Base-by-base conservation (phyloP, 2,329 filamentous ascomycete species). In the Leptographium flavum region DNA sequence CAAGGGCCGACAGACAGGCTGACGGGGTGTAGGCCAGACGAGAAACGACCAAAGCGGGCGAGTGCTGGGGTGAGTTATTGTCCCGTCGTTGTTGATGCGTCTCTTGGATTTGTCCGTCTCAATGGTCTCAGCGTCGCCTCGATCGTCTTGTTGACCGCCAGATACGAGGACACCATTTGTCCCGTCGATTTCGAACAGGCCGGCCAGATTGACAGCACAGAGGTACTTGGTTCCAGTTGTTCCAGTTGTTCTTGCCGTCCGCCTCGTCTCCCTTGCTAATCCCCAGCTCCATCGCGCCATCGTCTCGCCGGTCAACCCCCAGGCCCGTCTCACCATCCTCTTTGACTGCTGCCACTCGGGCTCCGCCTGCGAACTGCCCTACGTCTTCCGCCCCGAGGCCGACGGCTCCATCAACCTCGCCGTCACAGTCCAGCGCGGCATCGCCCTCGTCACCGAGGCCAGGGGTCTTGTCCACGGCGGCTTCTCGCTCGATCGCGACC, bases 271-370 rank as follows among this genome's bases (percentile, higher is more conserved):
- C 8, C 5, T 28, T 28, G 37, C 17, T 14, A 22, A 5, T 4
- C 30, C 22, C 17, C 42, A 61, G 47, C 58, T 76, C 15, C 73
- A 78, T 53, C 60, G 66, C 39, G 63, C 65, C 41, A 65, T 76
- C 10, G 69, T 77, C 17, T 68, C 68, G 1, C 58, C 60, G 1
- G 61, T 78, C 57, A 65, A 70, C 21, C 64, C 69, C 0, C 63
- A 59, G 13, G 69, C 67, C 50, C 68, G 68, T 1, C 61, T 76
- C 14, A 74, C 73, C 54, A 66, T 75, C 50, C 58, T 79, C 25
- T 70, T 79, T 52, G 75, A 79, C 55, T 79, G 74, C 57, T 79
- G 75, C 53, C 75, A 79, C 56, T 74, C 70, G 2, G 74, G 74
- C 27, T 75, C 72, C 1, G 74, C 73, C 0, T 63, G 75, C 35